Percentiles rank a stretch among this genome's conserved stretches.
phyloP scores from a whole-genome alignment of 2,329 filamentous ascomycete species.

The Colletotrichum acutatum region DNA sequence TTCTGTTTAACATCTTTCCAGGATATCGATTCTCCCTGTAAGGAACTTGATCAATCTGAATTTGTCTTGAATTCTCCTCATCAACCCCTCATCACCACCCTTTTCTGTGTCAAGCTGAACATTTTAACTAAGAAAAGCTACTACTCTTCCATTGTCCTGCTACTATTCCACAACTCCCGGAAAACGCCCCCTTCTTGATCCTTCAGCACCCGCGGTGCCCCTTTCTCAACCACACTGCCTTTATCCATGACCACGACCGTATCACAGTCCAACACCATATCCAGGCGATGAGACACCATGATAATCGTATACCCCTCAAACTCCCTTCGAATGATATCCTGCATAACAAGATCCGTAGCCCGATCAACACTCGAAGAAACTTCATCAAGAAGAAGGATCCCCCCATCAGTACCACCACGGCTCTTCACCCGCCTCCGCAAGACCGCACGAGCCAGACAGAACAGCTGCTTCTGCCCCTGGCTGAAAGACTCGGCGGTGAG shows the following conservation, averaged over 20 bases:
- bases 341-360: conserved; percentile 46
- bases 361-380: conserved; percentile 47
- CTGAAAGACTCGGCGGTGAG: conserved; percentile 62
- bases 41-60: neutral
- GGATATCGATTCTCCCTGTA: too few species aligned
- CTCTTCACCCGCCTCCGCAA: conserved; percentile 52
- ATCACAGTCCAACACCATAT: conserved; percentile 59
- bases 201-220: conserved; percentile 5
- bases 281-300: conserved; percentile 51
- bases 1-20: neutral
- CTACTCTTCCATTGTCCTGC: neutral
- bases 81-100: neutral
- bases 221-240: conserved; percentile 51
- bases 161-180: conserved; percentile 22
- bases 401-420: conserved; percentile 20
- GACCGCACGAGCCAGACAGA: conserved; percentile 70
- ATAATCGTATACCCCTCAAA: conserved; percentile 58
- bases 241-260: conserved; percentile 55
- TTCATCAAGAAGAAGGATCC: conserved; percentile 48
- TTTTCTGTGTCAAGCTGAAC: neutral
- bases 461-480: conserved; percentile 72
- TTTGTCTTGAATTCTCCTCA: neutral
- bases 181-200: conserved; percentile 8
- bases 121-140: neutral
- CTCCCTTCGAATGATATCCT: conserved; percentile 43